These are phyloP conservation scores for Carex sylvatica DNA, from an alignment of 202 grass and related monocot species.

Conservation along the genomic window DNA sequence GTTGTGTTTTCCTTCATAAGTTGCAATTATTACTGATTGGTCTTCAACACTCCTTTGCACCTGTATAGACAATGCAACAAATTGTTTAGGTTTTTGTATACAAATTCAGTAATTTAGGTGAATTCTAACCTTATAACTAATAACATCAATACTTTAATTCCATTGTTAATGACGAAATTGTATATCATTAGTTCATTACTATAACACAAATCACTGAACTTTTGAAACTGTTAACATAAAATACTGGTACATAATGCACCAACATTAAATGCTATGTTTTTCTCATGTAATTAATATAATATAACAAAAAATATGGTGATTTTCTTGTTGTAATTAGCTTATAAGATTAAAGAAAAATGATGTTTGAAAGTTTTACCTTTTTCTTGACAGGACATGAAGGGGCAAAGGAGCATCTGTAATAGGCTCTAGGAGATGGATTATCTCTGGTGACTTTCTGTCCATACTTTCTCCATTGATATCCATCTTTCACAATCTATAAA, in stretches of 20 bases:
- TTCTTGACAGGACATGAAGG: conserved; percentile 88
- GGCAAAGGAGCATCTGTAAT: conserved; percentile 73
- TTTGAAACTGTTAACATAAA: background rate
- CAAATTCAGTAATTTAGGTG: background rate
- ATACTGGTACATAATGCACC: background rate
- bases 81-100: background rate
- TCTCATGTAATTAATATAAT: background rate
- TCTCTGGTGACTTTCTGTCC: conserved; percentile 90
- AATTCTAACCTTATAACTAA: background rate
- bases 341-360: background rate
- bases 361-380: conserved; percentile 50
- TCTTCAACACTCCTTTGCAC: conserved; percentile 84
- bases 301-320: background rate
- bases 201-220: background rate
- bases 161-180: background rate
- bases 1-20: conserved; percentile 90
- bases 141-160: background rate
- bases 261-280: background rate
- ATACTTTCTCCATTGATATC: conserved; percentile 90
- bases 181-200: background rate
- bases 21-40: conserved; percentile 62
- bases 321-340: too few species aligned
- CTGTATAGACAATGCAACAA: conserved; percentile 22
- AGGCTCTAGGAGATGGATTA: conserved; percentile 83
- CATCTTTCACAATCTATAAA: conserved; percentile 59